Percentiles rank a stretch among this genome's conserved stretches.
Conservation (phyloP, 371 early-diverging fungal species). For the Syncephalastrum sp. region DNA sequence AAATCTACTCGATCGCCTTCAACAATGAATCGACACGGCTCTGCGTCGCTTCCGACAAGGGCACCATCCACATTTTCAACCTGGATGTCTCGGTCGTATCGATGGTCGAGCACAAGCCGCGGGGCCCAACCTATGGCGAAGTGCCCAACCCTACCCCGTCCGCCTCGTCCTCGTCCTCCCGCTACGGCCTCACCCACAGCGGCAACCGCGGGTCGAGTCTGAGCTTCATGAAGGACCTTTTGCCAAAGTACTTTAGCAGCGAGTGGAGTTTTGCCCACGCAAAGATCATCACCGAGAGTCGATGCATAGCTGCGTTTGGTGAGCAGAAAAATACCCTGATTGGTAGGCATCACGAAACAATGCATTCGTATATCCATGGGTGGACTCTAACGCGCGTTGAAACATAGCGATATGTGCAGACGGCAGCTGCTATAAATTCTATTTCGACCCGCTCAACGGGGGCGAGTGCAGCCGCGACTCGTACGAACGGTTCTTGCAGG, state of each 20-base stretch:
- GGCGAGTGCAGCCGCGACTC: slow-evolving; percentile 72
- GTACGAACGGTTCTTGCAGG: slow-evolving; percentile 56
- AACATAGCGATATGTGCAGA: slow-evolving; percentile 77
- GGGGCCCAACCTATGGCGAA: slow-evolving; percentile 62
- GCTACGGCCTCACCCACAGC: slow-evolving; percentile 39
- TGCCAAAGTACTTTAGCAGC: slow-evolving; percentile 93
- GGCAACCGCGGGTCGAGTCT: slow-evolving; percentile 58
- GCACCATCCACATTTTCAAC: slow-evolving; percentile 92
- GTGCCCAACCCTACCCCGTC: slow-evolving; percentile 27
- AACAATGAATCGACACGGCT: slow-evolving; percentile 75
- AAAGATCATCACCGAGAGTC: slow-evolving; percentile 73
- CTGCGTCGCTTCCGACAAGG: slow-evolving; percentile 89
- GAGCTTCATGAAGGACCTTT: slow-evolving; percentile 85
- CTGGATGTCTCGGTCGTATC: slow-evolving; percentile 60
- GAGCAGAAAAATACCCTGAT: slow-evolving; percentile 70
- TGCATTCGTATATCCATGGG: too few species aligned
- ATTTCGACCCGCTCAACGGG: slow-evolving; percentile 80
- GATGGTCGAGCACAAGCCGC: slow-evolving; percentile 37
- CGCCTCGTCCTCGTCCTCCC: neutral
- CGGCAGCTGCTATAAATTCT: slow-evolving; percentile 82
- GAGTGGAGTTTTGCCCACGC: slow-evolving; percentile 94
- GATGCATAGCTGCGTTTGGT: slow-evolving; percentile 83
- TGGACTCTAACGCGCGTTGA: neutral
- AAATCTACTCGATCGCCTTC: slow-evolving; percentile 87
- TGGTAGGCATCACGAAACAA: slow-evolving; percentile 37